Evolutionary conservation across 1,139 yeast genomes (phyloP), one percentile per base, ranked within the genome.

Genomic region (Geotrichum bryndzae): DNA sequence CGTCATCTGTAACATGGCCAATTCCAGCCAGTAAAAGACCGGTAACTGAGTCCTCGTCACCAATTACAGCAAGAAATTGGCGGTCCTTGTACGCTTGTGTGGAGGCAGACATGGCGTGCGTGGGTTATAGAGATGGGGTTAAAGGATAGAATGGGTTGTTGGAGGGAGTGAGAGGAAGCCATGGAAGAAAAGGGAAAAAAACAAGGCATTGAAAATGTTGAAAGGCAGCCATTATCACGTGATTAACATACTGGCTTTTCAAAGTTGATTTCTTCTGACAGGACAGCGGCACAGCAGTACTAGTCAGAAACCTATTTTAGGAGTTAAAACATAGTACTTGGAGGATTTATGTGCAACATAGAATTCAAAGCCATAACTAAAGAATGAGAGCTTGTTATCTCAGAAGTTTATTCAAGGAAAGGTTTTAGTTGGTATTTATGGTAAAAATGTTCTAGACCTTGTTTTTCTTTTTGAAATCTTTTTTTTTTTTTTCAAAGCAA

Each of bases 11-110:
- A 33, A 91, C 86, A 73, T 94, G 96, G 35, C 99, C 99, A 64
- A 90, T 86, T 50, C 99, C 99, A 1, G 99, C 99, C 65, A 94
- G 82, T 56, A 94, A 80, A 80, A 95, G 84, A 4, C 99, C 99
- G 1, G 99, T 95, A 64, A 94, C 92, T 25, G 98, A 88, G 73
- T 94, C 99, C 77, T 92, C 99, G 72, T 92, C 99, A 31, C 97
- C 98, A 72, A 92, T 90, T 59, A 92, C 95, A 13, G 97, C 98
- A 63, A 92, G 79, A 68, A 90, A 81, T 55, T 87, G 82, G 70
- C 98, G 86, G 71, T 89, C 86, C 65, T 84, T 77, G 66, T 75
- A 69, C 27, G 54, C 57, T 54, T 63, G 61, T 23, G 57, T 56
- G 18, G 61, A 50, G 3, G 62, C 45, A 25, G 65, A 59, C 64